phyloP scores from a whole-genome alignment of 768 basidiomycete species.

The Boletus subparvulus region DNA sequence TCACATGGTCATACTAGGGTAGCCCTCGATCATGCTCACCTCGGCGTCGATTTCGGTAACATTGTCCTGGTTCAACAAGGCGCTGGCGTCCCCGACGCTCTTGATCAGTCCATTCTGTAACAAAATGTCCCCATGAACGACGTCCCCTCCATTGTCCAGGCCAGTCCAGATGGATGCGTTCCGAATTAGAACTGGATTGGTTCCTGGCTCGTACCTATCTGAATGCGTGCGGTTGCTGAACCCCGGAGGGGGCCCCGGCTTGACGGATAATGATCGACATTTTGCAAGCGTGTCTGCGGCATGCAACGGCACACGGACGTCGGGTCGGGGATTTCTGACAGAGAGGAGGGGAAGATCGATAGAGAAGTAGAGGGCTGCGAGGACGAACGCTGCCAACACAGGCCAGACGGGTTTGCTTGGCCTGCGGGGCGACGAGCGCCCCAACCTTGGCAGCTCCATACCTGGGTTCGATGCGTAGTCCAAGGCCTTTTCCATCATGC shows the following conservation, averaged over 20 bases:
- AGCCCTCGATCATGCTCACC: constrained; percentile 11
- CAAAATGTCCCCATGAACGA: constrained; percentile 58
- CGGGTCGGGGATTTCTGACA: neutral
- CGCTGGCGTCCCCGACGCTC: constrained; percentile 41
- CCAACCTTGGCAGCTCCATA: neutral
- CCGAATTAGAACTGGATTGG: constrained; percentile 51
- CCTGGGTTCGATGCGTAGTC: neutral
- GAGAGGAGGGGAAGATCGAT: constrained; percentile 9
- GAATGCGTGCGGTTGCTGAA: constrained; percentile 52
- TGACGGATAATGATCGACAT: constrained; percentile 45
- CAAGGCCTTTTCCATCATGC: constrained; percentile 13
- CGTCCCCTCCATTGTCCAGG: constrained; percentile 49
- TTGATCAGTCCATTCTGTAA: constrained; percentile 65
- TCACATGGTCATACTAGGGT: neutral
- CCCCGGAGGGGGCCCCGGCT: constrained; percentile 43
- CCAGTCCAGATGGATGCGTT: constrained; percentile 86
- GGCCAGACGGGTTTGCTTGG: constrained; percentile 14
- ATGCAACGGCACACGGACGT: constrained; percentile 18
- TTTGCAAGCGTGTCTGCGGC: constrained; percentile 37
- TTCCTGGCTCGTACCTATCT: constrained; percentile 57
- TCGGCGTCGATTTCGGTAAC: constrained; percentile 45
- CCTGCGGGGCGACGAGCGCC: constrained; percentile 1
- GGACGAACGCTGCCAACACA: constrained; percentile 11
- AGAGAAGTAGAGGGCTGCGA: constrained; percentile 18
- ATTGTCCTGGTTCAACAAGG: neutral